Conservation (phyloP, 768 basidiomycete species). For the Tricholoma saponaceum region DNA sequence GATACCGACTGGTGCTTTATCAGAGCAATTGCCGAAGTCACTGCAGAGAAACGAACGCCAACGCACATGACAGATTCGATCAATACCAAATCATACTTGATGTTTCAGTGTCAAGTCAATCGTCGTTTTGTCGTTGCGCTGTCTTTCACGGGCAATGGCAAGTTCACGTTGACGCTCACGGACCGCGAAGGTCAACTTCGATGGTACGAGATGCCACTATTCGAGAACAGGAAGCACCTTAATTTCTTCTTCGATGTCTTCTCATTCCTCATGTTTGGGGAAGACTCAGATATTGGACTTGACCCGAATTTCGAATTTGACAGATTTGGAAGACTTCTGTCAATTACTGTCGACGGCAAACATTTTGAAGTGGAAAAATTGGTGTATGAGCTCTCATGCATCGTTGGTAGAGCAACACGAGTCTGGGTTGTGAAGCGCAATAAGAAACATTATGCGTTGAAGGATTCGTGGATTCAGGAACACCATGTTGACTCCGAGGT, state of each 20-base stretch:
- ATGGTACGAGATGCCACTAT: not conserved
- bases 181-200: not conserved
- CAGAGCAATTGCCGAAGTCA: no score
- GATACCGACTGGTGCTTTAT: no score
- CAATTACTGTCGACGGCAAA: not conserved
- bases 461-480: not conserved
- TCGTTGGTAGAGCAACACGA: not conserved
- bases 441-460: not conserved
- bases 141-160: no score
- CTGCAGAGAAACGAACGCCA: no score
- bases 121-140: not conserved
- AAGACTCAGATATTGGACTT: not conserved
- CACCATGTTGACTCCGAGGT: not conserved
- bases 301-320: not conserved
- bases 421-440: not conserved
- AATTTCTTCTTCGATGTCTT: not conserved
- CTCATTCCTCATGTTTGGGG: not conserved
- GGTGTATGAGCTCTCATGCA: not conserved
- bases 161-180: not conserved
- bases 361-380: not conserved
- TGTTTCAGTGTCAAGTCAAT: not conserved
- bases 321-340: not conserved
- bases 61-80: no score
- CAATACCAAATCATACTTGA: not conserved
- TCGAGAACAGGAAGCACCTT: not conserved